Conservation (phyloP, 2,329 filamentous ascomycete genomes). For the Escovopsis sp. region DNA sequence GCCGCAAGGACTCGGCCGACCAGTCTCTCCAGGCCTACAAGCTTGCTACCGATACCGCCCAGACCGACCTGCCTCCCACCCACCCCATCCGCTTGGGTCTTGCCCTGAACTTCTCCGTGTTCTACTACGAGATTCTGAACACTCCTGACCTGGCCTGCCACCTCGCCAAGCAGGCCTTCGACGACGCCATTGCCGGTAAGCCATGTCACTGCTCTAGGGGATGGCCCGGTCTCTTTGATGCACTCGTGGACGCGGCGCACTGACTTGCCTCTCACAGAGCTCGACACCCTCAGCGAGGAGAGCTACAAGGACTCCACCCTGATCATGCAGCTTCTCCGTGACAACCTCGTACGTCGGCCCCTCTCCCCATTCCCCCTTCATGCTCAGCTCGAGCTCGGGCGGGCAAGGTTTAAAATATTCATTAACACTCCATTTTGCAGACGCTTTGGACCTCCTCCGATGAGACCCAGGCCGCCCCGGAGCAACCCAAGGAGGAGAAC, state of each 20-base stretch:
- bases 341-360: slow-evolving; percentile 63
- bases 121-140: slow-evolving; percentile 99
- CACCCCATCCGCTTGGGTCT: slow-evolving; percentile 97
- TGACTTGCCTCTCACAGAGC: slow-evolving; percentile 40
- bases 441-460: slow-evolving; percentile 99
- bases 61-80: slow-evolving; percentile 92
- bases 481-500: slow-evolving; percentile 28
- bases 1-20: slow-evolving; percentile 88
- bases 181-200: slow-evolving; percentile 79
- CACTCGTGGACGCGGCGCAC: background rate
- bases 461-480: slow-evolving; percentile 51
- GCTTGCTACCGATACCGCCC: slow-evolving; percentile 87
- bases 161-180: slow-evolving; percentile 96
- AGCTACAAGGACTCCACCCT: slow-evolving; percentile 98
- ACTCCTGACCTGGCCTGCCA: slow-evolving; percentile 96
- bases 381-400: no score
- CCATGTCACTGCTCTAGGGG: slow-evolving; percentile 7
- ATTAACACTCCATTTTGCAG: slow-evolving; percentile 27
- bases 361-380: background rate
- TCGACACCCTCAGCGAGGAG: slow-evolving; percentile 93
- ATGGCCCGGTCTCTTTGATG: background rate
- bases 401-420: no score
- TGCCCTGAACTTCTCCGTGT: slow-evolving; percentile 97
- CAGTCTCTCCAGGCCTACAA: slow-evolving; percentile 97
- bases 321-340: slow-evolving; percentile 96